Evolutionary conservation across 2,329 filamentous ascomycete species (phyloP), one percentile per base, ranked within the genome.

Genomic region (Westerdykella sp.): DNA sequence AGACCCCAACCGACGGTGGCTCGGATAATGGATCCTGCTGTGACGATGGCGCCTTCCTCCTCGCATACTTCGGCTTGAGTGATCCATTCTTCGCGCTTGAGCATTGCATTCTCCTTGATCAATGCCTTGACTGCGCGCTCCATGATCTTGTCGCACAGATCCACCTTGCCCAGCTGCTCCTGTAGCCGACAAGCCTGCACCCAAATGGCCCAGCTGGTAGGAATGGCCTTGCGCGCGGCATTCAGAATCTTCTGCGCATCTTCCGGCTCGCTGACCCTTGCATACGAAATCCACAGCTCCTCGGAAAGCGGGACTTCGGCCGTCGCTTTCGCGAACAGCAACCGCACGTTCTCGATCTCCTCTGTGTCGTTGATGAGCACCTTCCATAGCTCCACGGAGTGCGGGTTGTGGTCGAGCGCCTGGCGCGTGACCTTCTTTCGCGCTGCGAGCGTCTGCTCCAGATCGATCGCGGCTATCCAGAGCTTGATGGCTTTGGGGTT

Each of bases 351-450:
- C 23, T 84, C 85, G 0, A 85, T 80, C 54, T 95, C 85, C 59
- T 96, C 91, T 61, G 97, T 93, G 43, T 97, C 72, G 55, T 97
- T 97, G 49, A 98, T 91, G 5, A 91, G 85, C 63, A 94, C 89
- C 64, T 97, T 98, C 93, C 93, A 98, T n/a, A 98, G 78, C 34
- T 87, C 84, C 38, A 97, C 93, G 0, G 91, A 97, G 60, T 95
- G 88, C 1, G 90, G 90, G 34, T 96, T 86, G 59, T 95, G 84
- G 57, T 97, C 87, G 36, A 98, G 75, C 0, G 93, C 94, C 61
- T 94, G 87, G 43, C 90, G 80, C 28, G 96, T 81, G 6, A 98
- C 93, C 60, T 89, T 83, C 70, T 97, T 97, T 69, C 94, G 95
- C 10, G 88, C 87, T 46, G 84, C 79, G 1, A 81, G 72, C 38